phyloP scores from a whole-genome alignment of 176 grass and related monocot genomes.

The Raddia guianensis region DNA sequence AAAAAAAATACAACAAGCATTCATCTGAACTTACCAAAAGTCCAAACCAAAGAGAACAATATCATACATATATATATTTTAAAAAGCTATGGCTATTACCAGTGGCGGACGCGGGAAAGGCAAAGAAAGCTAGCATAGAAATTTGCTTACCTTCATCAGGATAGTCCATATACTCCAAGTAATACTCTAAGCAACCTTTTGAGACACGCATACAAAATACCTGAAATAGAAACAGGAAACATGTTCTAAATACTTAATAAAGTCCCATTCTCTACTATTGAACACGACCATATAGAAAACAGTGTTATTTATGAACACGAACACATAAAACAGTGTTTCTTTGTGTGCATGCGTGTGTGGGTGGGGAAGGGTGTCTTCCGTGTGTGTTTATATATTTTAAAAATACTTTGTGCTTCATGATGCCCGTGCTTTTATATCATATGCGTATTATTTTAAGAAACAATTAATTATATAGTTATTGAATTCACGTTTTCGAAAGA shows the following conservation, averaged over 20 bases:
- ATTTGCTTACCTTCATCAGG: constrained; percentile 55
- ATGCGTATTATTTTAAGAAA: too few relatives aligned
- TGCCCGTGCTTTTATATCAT: too few relatives aligned
- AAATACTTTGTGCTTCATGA: too few relatives aligned
- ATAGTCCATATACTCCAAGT: constrained; percentile 64
- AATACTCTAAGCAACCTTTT: constrained; percentile 41
- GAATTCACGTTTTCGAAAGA: too few relatives aligned
- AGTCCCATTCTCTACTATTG: neutral
- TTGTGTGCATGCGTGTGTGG: too few relatives aligned
- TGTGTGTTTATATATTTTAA: too few relatives aligned
- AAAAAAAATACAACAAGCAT: too few relatives aligned
- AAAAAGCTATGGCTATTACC: neutral
- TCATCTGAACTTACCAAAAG: neutral
- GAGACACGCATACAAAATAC: constrained; percentile 38
- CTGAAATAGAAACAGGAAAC: constrained; percentile 37
- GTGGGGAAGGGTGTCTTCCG: too few relatives aligned
- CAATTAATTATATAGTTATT: too few relatives aligned
- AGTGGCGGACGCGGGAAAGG: too few relatives aligned
- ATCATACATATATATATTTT: neutral
- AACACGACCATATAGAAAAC: neutral
- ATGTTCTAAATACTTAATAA: neutral
- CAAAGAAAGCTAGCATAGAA: constrained; percentile 23
- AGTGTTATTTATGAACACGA: neutral
- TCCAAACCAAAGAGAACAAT: neutral
- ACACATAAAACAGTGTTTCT: too few relatives aligned